Evolutionary conservation across 116 monocot species (phyloP), one percentile per base, ranked within the genome.

Genomic region (Papilionanthe hybrid): DNA sequence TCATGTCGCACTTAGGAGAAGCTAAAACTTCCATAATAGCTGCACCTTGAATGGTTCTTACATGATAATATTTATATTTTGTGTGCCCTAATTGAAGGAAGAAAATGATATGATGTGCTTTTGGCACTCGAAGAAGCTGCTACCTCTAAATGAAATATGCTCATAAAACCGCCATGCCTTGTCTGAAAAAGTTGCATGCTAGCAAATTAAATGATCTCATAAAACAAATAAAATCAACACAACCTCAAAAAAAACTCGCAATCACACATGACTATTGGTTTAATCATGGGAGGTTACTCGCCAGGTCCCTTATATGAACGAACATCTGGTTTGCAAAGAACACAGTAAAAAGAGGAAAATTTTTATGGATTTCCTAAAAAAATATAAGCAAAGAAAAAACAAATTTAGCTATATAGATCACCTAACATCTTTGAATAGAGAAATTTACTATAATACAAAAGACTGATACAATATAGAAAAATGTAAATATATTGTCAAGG

Each of bases 381-480:
- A 60, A 60, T 22, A 60, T 60, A 23, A 60, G 53, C 53, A 60
- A 60, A 60, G 60, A 60, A 60, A 12, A 60, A 60, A n/a, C n/a
- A 60, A 23, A 7, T 12, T 22, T 7, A 60, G 60, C 25, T 23
- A 23, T 60, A 60, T 9, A 25, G 60, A 60, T 60, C 60, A 60
- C 60, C 9, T 8, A 7, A 22, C 9, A 23, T 22, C 53, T 60
- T 60, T 60, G 20, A 60, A 60, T 60, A 60, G 7, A 60, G 23
- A 60, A 60, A 1, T 60, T 23, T 60, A 60, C 53, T 53, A 53
- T 15, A 13, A 12, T 56, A 5, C 7, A 60, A 23, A 1, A 23
- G 20, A 22, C n/a, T 60, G 22, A 22, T 22, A 60, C 1, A 22
- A 5, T 60, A 60, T 23, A 60, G 7, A 60, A 60, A n/a, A 60